These are phyloP conservation scores for Hirsutella minnesotensis DNA, from an alignment of 2,329 filamentous ascomycete species.

Conservation along the genomic window DNA sequence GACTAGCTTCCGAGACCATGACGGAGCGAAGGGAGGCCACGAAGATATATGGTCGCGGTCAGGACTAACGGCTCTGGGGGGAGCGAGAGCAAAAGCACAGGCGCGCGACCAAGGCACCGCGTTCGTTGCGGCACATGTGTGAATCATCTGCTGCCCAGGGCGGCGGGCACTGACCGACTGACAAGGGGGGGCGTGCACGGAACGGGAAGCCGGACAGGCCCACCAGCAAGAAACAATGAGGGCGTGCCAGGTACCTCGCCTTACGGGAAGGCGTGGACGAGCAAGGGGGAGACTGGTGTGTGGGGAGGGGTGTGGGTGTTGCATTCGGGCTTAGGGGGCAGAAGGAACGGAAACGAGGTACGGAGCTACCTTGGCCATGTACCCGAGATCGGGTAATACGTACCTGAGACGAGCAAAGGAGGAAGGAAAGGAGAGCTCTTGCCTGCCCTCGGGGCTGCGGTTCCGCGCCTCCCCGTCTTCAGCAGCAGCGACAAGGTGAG, in stretches of 20 bases:
- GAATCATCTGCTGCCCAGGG: conserved; percentile 7
- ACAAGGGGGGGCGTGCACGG: conserved; percentile 1
- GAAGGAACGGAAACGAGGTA: too few relatives aligned
- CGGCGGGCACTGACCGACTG: not conserved
- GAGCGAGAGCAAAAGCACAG: too few relatives aligned
- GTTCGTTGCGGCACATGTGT: conserved; percentile 12
- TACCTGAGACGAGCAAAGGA: not conserved
- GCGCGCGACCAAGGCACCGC: not conserved
- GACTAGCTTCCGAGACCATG: not conserved
- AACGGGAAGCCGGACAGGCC: not conserved
- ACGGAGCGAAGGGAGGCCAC: not conserved
- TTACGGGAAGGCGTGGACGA: too few relatives aligned
- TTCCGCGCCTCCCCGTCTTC: not conserved
- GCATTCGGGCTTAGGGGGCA: too few relatives aligned
- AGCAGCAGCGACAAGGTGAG: not conserved
- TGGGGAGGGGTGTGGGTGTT: too few relatives aligned
- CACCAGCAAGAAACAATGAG: not conserved
- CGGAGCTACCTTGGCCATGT: not conserved
- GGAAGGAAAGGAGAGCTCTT: not conserved
- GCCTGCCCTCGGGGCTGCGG: not conserved
- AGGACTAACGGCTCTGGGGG: not conserved
- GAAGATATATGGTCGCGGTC: conserved; percentile 8
- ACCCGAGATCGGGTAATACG: not conserved
- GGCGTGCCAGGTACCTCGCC: too few relatives aligned
- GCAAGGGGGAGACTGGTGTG: too few relatives aligned